Conservation (phyloP, 352 stramenopile genomes). For the Globisporangium apiculatum region DNA sequence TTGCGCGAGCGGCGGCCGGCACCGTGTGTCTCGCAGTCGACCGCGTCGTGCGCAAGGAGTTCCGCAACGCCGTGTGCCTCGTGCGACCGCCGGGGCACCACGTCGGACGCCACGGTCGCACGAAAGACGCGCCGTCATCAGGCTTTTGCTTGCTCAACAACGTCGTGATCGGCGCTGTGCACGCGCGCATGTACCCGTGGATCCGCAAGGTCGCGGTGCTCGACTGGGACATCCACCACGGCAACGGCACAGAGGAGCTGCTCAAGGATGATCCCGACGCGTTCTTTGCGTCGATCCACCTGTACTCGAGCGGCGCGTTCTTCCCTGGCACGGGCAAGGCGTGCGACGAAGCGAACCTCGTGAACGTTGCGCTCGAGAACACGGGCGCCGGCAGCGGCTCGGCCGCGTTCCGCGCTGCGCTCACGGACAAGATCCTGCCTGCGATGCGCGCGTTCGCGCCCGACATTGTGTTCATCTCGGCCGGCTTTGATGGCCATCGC, state of each 20-base stretch:
- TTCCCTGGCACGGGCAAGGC: slow-evolving; percentile 73
- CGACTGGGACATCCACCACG: slow-evolving; percentile 99
- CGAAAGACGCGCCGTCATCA: slow-evolving; percentile 60
- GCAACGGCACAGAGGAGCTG: slow-evolving; percentile 96
- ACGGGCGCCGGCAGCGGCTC: slow-evolving; percentile 57
- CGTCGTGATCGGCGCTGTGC: slow-evolving; percentile 96
- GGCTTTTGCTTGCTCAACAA: slow-evolving; percentile 99
- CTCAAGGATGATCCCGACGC: slow-evolving; percentile 73
- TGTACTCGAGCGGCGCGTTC: slow-evolving; percentile 69
- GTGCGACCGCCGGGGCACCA: slow-evolving; percentile 92
- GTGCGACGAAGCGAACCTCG: slow-evolving; percentile 42
- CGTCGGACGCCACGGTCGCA: slow-evolving; percentile 73
- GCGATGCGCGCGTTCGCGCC: slow-evolving; percentile 65
- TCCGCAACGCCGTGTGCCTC: slow-evolving; percentile 78
- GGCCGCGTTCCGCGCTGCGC: slow-evolving; percentile 49
- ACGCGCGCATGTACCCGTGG: slow-evolving; percentile 89
- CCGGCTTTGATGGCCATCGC: slow-evolving; percentile 82
- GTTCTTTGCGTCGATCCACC: slow-evolving; percentile 80
- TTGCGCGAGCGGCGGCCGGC: slow-evolving; percentile 67
- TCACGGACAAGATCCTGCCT: slow-evolving; percentile 60
- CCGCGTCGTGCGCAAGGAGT: slow-evolving; percentile 71
- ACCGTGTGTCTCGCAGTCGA: slow-evolving; percentile 80
- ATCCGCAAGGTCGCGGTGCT: slow-evolving; percentile 95
- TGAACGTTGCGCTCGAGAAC: slow-evolving; percentile 80
- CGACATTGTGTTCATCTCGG: slow-evolving; percentile 86